These are phyloP conservation scores for Bidens hawaiensis DNA, from an alignment of 140 eudicot genomes.

Conservation along the genomic window DNA sequence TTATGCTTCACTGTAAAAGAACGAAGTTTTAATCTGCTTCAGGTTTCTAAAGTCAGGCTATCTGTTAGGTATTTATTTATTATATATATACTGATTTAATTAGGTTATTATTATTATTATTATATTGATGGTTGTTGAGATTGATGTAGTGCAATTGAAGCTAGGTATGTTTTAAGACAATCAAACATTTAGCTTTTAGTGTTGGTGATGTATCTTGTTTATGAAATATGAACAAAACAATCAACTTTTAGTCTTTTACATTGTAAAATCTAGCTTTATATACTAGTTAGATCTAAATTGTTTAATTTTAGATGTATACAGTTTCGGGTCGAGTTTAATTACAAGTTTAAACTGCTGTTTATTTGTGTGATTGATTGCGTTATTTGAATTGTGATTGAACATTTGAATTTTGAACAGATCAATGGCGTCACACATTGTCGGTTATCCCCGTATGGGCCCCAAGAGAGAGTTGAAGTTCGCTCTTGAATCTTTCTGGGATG, in stretches of 20 bases:
- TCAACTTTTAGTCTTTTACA: background rate
- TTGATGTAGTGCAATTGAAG: too few species aligned
- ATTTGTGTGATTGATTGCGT: too few species aligned
- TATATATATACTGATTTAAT: too few species aligned
- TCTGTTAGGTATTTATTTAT: constrained; percentile 16
- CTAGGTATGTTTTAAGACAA: background rate
- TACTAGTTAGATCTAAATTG: background rate
- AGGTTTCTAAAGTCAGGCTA: constrained; percentile 12
- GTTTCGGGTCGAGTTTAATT: background rate
- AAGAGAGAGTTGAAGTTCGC: constrained; percentile 78
- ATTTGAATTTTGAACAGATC: background rate
- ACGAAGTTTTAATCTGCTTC: constrained; percentile 9
- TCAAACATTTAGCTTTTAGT: background rate
- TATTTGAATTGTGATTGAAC: too few species aligned
- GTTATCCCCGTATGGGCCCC: background rate
- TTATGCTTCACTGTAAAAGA: background rate
- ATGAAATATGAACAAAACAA: constrained; percentile 8
- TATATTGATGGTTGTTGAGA: too few species aligned
- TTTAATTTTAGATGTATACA: background rate
- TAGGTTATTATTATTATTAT: too few species aligned
- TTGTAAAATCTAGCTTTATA: background rate
- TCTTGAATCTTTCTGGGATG: constrained; percentile 86
- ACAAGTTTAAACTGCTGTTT: background rate
- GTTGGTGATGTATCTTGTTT: constrained; percentile 16
- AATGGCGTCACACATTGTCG: background rate